Percentiles rank a stretch among this genome's conserved stretches.
phyloP scores from a whole-genome alignment of 805 yeast genomes.

The Candida lessepsii region DNA sequence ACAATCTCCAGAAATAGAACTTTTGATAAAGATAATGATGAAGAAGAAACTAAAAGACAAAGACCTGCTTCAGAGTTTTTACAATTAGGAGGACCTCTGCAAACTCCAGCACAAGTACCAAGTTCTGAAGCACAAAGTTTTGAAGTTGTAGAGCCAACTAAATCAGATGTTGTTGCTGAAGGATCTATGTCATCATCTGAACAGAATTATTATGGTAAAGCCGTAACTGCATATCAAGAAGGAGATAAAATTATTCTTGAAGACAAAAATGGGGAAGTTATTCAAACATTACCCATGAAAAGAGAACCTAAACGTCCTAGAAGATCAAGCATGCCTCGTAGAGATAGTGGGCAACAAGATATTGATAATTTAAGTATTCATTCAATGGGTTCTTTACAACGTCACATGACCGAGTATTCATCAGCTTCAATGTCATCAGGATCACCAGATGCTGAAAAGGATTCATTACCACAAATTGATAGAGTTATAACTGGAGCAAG shows the following conservation, averaged over 20 bases:
- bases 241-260: slow-evolving; percentile 73
- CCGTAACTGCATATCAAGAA: slow-evolving; percentile 51
- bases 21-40: slow-evolving; percentile 17
- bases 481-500: slow-evolving; percentile 11
- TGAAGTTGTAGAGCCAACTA: slow-evolving; percentile 1
- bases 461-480: slow-evolving; percentile 8
- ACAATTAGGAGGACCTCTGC: slow-evolving; percentile 33
- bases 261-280: slow-evolving; percentile 78
- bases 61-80: slow-evolving; percentile 41
- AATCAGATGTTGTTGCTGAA: neutral
- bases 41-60: slow-evolving; percentile 23
- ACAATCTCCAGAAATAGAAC: slow-evolving; percentile 25
- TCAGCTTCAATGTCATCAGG: slow-evolving; percentile 13
- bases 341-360: slow-evolving; percentile 1
- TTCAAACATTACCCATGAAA: slow-evolving; percentile 50
- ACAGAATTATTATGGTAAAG: neutral
- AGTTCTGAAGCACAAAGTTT: slow-evolving; percentile 4
- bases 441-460: neutral
- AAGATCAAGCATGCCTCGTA: slow-evolving; percentile 1
- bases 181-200: neutral
- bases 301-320: slow-evolving; percentile 13
- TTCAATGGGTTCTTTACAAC: slow-evolving; percentile 40
- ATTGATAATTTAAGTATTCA: slow-evolving; percentile 32
- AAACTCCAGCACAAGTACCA: slow-evolving; percentile 7
- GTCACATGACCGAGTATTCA: slow-evolving; percentile 35